Conservation (phyloP, 176 grass and related monocot species). For the Phoenix dactylifera region DNA sequence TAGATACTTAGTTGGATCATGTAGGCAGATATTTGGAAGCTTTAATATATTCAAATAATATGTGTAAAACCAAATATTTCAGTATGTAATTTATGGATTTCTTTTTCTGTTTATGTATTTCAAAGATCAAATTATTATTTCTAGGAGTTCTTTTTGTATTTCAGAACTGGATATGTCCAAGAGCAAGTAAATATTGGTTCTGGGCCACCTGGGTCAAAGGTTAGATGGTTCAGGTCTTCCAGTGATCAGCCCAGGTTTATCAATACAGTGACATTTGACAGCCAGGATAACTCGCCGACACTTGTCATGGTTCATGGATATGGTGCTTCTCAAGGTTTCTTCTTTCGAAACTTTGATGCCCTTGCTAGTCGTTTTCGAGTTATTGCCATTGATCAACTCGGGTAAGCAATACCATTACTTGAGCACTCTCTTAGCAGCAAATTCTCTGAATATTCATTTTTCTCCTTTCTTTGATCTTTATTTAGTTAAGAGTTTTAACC, state of each 20-base stretch:
- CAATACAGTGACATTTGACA: slow-evolving; percentile 95
- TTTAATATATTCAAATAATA: no score
- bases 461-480: not conserved
- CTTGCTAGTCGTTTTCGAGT: slow-evolving; percentile 81
- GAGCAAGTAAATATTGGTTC: slow-evolving; percentile 86
- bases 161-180: slow-evolving; percentile 75
- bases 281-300: slow-evolving; percentile 67
- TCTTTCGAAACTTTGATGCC: slow-evolving; percentile 91
- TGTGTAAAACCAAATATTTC: no score
- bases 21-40: no score
- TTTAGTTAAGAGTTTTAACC: no score
- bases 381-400: slow-evolving; percentile 90
- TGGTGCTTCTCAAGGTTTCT: slow-evolving; percentile 90
- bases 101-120: no score
- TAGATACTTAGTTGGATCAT: not conserved
- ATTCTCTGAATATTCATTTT: slow-evolving; percentile 1
- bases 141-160: slow-evolving; percentile 10
- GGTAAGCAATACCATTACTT: slow-evolving; percentile 28
- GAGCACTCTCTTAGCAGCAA: not conserved
- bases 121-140: no score
- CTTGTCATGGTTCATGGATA: slow-evolving; percentile 99
- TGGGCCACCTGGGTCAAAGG: slow-evolving; percentile 79
- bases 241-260: slow-evolving; percentile 91
- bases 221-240: slow-evolving; percentile 85
- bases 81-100: no score